These are phyloP conservation scores for Solidago caesia DNA, from an alignment of 129 eudicot species.

Conservation along the genomic window DNA sequence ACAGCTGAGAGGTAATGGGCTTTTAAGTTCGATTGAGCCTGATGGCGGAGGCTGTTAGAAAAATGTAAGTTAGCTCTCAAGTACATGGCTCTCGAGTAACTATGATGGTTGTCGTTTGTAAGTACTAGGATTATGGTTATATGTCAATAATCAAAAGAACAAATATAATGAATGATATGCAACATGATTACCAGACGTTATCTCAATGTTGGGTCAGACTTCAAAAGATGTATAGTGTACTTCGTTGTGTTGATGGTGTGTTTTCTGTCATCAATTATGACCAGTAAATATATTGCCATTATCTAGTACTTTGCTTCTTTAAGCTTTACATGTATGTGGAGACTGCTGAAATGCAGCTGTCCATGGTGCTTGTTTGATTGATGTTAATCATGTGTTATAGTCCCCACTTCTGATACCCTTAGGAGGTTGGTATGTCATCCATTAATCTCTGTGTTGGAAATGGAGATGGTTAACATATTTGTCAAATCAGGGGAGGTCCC, in stretches of 20 bases:
- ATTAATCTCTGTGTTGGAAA: neutral
- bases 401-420: neutral
- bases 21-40: constrained; percentile 86
- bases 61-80: constrained; percentile 17
- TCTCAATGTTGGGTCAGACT: constrained; percentile 23
- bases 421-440: neutral
- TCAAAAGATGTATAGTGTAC: constrained; percentile 38
- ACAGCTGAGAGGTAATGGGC: constrained; percentile 92
- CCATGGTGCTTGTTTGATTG: neutral
- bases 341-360: neutral
- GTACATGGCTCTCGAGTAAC: constrained; percentile 3
- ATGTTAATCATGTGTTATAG: neutral
- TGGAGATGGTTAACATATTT: neutral
- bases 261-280: constrained; percentile 2
- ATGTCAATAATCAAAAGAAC: constrained; percentile 31
- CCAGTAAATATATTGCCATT: constrained; percentile 7
- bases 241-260: constrained; percentile 29
- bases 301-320: constrained; percentile 13
- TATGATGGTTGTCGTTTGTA: constrained; percentile 30
- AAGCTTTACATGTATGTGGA: neutral
- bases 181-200: constrained; percentile 27
- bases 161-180: constrained; percentile 23
- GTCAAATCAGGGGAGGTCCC: no score
- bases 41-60: constrained; percentile 76
- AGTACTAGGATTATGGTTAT: constrained; percentile 38